These are phyloP conservation scores for Exophiala sp. DNA, from an alignment of 2,329 filamentous ascomycete species.

Conservation along the genomic window DNA sequence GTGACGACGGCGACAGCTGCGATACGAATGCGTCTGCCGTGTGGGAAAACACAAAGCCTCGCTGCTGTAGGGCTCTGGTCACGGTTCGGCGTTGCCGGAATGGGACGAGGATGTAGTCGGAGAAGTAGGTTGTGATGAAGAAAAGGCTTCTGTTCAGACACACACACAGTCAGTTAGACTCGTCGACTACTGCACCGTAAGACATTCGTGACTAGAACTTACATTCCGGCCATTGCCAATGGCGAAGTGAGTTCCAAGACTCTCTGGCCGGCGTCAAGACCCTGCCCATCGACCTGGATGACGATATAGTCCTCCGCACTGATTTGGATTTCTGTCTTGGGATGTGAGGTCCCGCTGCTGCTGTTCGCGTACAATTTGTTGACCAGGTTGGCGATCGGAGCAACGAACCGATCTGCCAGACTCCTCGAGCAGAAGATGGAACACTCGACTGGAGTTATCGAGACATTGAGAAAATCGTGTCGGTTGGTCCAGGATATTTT, in stretches of 20 bases:
- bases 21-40: slow-evolving; percentile 61
- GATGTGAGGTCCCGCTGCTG: slow-evolving; percentile 31
- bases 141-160: slow-evolving; percentile 66
- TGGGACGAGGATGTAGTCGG: slow-evolving; percentile 91
- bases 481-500: slow-evolving; percentile 42
- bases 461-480: slow-evolving; percentile 87
- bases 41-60: slow-evolving; percentile 78
- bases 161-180: slow-evolving; percentile 13
- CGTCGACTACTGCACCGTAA: slow-evolving; percentile 5
- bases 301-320: slow-evolving; percentile 79
- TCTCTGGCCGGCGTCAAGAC: slow-evolving; percentile 82
- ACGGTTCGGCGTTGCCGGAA: slow-evolving; percentile 67
- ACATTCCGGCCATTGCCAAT: slow-evolving; percentile 82
- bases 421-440: slow-evolving; percentile 79
- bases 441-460: slow-evolving; percentile 85
- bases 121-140: slow-evolving; percentile 98
- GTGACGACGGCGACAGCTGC: slow-evolving; percentile 39
- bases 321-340: slow-evolving; percentile 57
- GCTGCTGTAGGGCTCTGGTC: slow-evolving; percentile 65
- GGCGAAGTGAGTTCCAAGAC: slow-evolving; percentile 89
- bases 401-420: slow-evolving; percentile 68
- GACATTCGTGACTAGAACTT: slow-evolving; percentile 31
- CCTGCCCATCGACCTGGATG: slow-evolving; percentile 82
- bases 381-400: slow-evolving; percentile 61
- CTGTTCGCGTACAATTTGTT: slow-evolving; percentile 36